Evolutionary conservation across 495 filamentous ascomycete genomes (phyloP), one percentile per base, ranked within the genome.

Genomic region (Penicillium paxilli): DNA sequence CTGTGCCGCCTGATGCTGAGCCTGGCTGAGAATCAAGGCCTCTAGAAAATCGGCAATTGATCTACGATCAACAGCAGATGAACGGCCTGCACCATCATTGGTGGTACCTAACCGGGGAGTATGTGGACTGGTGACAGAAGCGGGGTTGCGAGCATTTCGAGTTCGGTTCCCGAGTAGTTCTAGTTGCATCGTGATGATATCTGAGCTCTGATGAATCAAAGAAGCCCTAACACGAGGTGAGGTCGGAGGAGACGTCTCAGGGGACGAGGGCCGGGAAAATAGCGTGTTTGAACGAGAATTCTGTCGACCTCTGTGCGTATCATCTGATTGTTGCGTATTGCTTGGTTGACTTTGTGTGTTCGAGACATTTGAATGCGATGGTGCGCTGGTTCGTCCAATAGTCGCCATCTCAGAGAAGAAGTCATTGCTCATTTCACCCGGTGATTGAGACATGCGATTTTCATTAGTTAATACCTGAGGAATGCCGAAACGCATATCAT

Each of bases 181-280:
- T 20, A 79, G 49, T 44, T 79, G 73, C 76, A 78, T 79, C 4
- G 76, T 77, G 48, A 77, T 76, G n/a, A 76, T 65, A 48, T 78
- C 73, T 5, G 76, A 71, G 38, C 72, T 71, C 25, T 77, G 72
- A 50, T 77, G 73, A 20, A 77, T 71, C 33, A 79, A 58, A 1
- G 75, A 77, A 14, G 76, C 74, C 21, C 76, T 65, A 20, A 79
- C 68, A 8, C 64, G 74, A 47, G 76, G 76, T 12, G 76, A 79
- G n/a, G 66, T 70, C 22, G 70, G 71, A 1, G 73, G 74, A n/a
- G 74, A 76, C 14, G 69, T 70, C 38, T 66, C 69, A 20, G 76
- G 68, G 32, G 72, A 77, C 25, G 69, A 71, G 25, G 70, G 65
- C 6, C 58, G 74, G 42, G 76, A 76, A 25, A 74, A 74, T 0